Conservation (phyloP, 1,284 basidiomycete genomes). For the Papiliotrema fonsecae region DNA sequence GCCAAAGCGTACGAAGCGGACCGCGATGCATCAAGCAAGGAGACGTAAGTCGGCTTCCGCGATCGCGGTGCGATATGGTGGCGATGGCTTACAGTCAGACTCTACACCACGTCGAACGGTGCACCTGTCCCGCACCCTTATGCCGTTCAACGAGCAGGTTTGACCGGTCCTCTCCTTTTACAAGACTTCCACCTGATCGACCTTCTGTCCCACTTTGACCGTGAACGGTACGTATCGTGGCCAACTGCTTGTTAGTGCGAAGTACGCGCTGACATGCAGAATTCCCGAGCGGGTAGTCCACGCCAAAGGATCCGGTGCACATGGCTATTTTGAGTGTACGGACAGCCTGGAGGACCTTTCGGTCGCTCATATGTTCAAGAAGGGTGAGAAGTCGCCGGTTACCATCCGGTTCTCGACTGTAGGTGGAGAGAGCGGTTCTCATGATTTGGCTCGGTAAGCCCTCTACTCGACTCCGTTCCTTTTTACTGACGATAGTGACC, state of each 20-base stretch:
- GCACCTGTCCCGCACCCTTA: conserved; percentile 59
- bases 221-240: conserved; percentile 58
- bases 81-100: conserved; percentile 8
- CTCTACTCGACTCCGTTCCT: not conserved
- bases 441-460: conserved; percentile 71
- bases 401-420: conserved; percentile 51
- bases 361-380: conserved; percentile 65
- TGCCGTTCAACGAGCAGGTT: conserved; percentile 68
- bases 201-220: conserved; percentile 82
- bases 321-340: conserved; percentile 85
- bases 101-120: conserved; percentile 82
- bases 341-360: conserved; percentile 76
- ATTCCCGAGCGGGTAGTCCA: conserved; percentile 85
- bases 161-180: conserved; percentile 73
- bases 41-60: conserved; percentile 20
- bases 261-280: conserved; percentile 11
- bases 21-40: conserved; percentile 19
- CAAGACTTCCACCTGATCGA: conserved; percentile 90
- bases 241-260: too few relatives aligned
- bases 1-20: conserved; percentile 21
- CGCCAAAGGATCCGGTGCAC: conserved; percentile 63
- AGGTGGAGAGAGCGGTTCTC: conserved; percentile 71
- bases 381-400: conserved; percentile 60
- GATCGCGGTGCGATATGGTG: too few relatives aligned
- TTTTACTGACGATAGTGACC: conserved; percentile 53